Conservation (phyloP, 2,329 filamentous ascomycete species). For the Fusarium mexicanum region DNA sequence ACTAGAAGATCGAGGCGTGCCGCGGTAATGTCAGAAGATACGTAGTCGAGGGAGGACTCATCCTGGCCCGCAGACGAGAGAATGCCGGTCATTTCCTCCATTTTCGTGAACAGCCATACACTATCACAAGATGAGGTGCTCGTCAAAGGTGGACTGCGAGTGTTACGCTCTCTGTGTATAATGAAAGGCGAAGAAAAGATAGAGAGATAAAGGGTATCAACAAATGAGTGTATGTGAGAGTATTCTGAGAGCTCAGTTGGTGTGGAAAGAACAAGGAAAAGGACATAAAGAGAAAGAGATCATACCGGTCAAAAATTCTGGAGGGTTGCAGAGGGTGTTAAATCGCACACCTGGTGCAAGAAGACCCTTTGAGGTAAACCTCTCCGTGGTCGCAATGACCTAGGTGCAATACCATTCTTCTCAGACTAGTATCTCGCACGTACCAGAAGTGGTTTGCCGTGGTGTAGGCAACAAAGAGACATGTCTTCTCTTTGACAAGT, state of each 20-base stretch:
- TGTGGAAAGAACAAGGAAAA: not conserved
- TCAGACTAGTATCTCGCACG: not conserved
- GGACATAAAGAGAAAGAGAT: conserved; percentile 7
- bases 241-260: not conserved
- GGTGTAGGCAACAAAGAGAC: conserved; percentile 25
- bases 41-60: not conserved
- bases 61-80: not conserved
- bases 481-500: conserved; percentile 6
- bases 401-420: conserved; percentile 28
- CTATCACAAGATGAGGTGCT: not conserved
- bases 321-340: conserved; percentile 7
- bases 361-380: not conserved
- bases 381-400: not conserved
- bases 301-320: not conserved
- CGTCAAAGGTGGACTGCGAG: not conserved
- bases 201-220: not conserved
- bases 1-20: conserved; percentile 38
- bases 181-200: not conserved
- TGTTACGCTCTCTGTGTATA: not conserved
- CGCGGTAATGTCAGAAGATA: not conserved
- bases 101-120: not conserved
- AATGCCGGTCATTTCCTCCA: not conserved
- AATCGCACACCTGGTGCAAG: conserved; percentile 5
- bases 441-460: conserved; percentile 1
- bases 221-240: not conserved